Base-by-base conservation (phyloP, 2,329 filamentous ascomycete genomes). In the Metarhizium rileyi region DNA sequence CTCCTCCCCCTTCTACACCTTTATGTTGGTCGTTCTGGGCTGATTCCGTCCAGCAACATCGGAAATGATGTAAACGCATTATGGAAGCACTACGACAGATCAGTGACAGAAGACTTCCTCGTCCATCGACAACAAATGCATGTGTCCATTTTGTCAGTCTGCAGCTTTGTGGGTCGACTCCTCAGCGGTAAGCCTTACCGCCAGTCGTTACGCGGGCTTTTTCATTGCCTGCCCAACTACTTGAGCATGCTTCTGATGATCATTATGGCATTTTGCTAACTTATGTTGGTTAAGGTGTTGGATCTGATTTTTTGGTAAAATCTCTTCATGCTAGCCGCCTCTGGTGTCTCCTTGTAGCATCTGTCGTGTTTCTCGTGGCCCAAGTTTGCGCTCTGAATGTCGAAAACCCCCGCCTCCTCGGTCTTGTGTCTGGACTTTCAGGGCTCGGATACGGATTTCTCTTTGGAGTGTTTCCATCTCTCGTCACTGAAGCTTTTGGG, bases 371-470 rank as follows among this genome's bases (percentile, higher is more conserved):
- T 69, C 81, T 83, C 36, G 53, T 84, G 2, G 90, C 87, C 2
- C 91, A 97, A 66, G 57, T 93, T 9, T 83, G 78, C 49, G 91
- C 87, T 7, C 75, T 91, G 33, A 79, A 73, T 36, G 81, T 96
- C 53, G 74, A 79, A 47, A 86, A 93, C 62, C 93, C 93, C 0
- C 77, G 89, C 59, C 72, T 82, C 38, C 78, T 97, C 1, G 83
- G 82, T 56, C 67, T 89, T 26, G 83, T 97, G 18, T 96, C 90
- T 0, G 80, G 83, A 0, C 76, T 95, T 22, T 95, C 87, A 0
- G 93, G 93, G 0, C 72, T 97, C 1, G 90, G 83, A 1, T 98
- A 98, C 64, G 93, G 93, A 2, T 88, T 95, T 56, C 75, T 97
- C 0, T 97, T 97, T 57, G 93, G 93, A 30, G 90, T 95, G 20